Evolutionary conservation across 116 monocot genomes (phyloP).

Genomic region (Posidonia oceanica): DNA sequence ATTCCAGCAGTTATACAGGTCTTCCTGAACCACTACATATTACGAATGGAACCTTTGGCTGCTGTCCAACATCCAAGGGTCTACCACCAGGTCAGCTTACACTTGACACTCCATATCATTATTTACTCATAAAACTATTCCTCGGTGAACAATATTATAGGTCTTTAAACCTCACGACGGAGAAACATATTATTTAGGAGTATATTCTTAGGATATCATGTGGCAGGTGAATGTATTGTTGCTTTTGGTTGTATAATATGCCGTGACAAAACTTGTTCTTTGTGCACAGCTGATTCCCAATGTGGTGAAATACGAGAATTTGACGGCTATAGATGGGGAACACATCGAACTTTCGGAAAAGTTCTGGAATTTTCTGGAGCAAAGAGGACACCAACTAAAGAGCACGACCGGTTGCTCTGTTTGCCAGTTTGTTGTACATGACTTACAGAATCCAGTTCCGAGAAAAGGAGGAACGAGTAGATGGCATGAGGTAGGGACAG

Average conservation of each 20-base stretch:
- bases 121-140: neutral
- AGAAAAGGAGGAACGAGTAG: neutral
- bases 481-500: neutral
- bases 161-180: too few relatives aligned
- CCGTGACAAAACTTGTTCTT: neutral
- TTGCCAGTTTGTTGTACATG: constrained; percentile 71
- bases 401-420: constrained; percentile 28
- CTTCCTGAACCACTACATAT: constrained; percentile 85
- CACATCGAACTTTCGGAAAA: constrained; percentile 31
- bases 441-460: constrained; percentile 29
- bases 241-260: too few relatives aligned
- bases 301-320: constrained; percentile 65
- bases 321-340: constrained; percentile 57
- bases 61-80: constrained; percentile 76
- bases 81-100: constrained; percentile 46
- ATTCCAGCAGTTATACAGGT: constrained; percentile 65
- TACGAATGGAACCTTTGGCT: constrained; percentile 56
- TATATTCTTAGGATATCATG: too few relatives aligned
- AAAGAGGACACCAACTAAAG: constrained; percentile 39
- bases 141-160: too few relatives aligned
- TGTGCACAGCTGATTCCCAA: constrained; percentile 71
- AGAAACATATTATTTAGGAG: too few relatives aligned
- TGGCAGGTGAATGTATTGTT: too few relatives aligned
- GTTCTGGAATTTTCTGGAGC: constrained; percentile 38
- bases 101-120: neutral